A percentile compares a stretch with the other conserved stretches of the same genome.
Conservation (phyloP, 495 filamentous ascomycete species). For the Talaromyces ruber region DNA sequence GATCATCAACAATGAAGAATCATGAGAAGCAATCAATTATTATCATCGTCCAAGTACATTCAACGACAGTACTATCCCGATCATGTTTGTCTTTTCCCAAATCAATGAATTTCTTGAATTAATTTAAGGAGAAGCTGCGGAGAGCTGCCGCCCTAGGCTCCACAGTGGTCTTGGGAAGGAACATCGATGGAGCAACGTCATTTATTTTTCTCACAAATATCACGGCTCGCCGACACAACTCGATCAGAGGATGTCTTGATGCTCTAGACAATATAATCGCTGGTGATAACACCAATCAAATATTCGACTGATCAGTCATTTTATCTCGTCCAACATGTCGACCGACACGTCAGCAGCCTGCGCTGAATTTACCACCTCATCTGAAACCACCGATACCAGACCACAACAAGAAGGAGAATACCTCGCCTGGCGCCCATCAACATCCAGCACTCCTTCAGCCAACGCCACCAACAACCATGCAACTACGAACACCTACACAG, state of each 20-base stretch:
- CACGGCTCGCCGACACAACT: not conserved
- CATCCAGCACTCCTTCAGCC: not conserved
- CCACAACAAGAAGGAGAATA: not conserved
- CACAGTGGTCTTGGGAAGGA: not conserved
- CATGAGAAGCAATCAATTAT: not conserved
- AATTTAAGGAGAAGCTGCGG: not conserved
- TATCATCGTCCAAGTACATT: not conserved
- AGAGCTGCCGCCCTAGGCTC: not conserved
- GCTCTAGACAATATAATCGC: not conserved
- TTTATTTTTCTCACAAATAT: not conserved
- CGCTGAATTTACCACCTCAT: not conserved
- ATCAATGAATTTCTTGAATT: not conserved
- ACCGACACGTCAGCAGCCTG: not conserved
- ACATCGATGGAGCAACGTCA: not conserved
- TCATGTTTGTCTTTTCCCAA: not conserved
- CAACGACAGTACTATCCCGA: not conserved
- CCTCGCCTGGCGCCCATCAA: slow-evolving; percentile 17
- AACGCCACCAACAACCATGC: not conserved
- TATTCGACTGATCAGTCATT: not conserved
- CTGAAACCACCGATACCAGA: not conserved
- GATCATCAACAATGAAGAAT: not conserved
- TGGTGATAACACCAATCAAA: not conserved
- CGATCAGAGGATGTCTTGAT: not conserved
- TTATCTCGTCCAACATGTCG: not conserved
- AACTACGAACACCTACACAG: not conserved